Evolutionary conservation across 1,284 basidiomycete genomes (phyloP), one percentile per base, ranked within the genome.

Genomic region (Cryptococcus jaspeensis): DNA sequence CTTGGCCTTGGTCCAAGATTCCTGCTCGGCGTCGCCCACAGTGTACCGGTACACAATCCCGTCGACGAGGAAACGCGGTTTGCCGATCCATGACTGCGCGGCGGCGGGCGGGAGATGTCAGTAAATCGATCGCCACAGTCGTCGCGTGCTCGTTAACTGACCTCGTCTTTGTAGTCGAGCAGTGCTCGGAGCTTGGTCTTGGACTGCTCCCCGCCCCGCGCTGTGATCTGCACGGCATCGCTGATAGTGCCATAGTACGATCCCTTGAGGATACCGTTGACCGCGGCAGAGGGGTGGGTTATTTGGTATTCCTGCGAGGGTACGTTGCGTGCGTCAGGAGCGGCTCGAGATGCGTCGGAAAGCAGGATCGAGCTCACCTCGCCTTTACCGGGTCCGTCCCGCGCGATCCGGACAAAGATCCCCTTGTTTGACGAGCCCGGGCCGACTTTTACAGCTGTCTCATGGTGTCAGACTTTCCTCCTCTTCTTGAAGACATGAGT

Each of bases 101-200:
- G 50, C 49, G 45, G 38, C 9, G 22, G 16, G 20, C 12, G 28
- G 23, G 40, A 13, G 20, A 22, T 5, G 40, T 41, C 16, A 41
- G 40, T 41, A 5, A 5, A 13, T 4, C 20, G 40, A 32, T 41
- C 40, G 13, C 13, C n/a, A 41, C 38, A 39, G 38, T 11, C 11
- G 38, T 11, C 38, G 11, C 11, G 38, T n/a, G n/a, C 38, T 11
- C 11, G 40, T 41, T 7, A 41, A n/a, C 40, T n/a, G 60, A 90
- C 89, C 85, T 99, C 93, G 70, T 99, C 95, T 79, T 93, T 93
- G 80, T 96, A 98, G 68, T 95, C 92, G 56, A 96, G 84, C 58
- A 99, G 83, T 7, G 90, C 82, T 53, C 93, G 83, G 66, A 92
- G 84, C 65, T 83, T 83, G 55, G 71, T 74, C 39, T 82, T 79